Evolutionary conservation across 1,284 basidiomycete species (phyloP), one percentile per base, ranked within the genome.

Genomic region (Fistulinella cinereoalba): DNA sequence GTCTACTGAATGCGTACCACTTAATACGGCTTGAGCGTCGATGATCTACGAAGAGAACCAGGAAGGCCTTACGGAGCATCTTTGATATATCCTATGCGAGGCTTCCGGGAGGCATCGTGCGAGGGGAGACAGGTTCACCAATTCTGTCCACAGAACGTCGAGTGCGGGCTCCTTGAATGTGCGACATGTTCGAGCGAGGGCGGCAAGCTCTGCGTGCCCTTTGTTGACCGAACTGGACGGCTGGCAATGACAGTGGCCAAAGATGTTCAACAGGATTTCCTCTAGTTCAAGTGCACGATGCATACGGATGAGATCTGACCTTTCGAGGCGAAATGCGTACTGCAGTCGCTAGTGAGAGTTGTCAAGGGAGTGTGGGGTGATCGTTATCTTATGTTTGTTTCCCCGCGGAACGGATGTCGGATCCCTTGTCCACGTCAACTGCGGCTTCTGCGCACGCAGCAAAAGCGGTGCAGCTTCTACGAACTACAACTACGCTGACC

Each of bases 101-200:
- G 32, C 61, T 21, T 51, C 53, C 3, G 58, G 61, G 23, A 63
- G 37, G 42, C 58, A 60, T 13, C 52, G 51, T 10, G 42, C 52
- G 9, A 64, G 56, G 22, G 61, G 58, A n/a, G 56, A 49, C 4
- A 58, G 37, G 23, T 56, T 38, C n/a, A 3, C 21, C 31, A 59
- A 31, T 42, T 63, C 56, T 19, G 44, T 44, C 57, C 57, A 59
- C 15, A 59, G 58, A 0, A 60, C 54, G 22, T 52, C 54, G n/a
- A 59, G 43, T 2, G 57, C 57, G 5, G 58, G 58, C 2, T 61
- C 57, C 31, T 59, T 59, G 54, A 63, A 63, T 3, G 44, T 41
- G n/a, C 34, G 46, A 33, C 57, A 59, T 5, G 57, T 59, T 49
- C 58, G 51, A 6, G 57, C 60, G 2, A 58, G 43, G 4, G 47